Conservation (phyloP, 768 basidiomycete species). For the Tricholoma flavovirens region DNA sequence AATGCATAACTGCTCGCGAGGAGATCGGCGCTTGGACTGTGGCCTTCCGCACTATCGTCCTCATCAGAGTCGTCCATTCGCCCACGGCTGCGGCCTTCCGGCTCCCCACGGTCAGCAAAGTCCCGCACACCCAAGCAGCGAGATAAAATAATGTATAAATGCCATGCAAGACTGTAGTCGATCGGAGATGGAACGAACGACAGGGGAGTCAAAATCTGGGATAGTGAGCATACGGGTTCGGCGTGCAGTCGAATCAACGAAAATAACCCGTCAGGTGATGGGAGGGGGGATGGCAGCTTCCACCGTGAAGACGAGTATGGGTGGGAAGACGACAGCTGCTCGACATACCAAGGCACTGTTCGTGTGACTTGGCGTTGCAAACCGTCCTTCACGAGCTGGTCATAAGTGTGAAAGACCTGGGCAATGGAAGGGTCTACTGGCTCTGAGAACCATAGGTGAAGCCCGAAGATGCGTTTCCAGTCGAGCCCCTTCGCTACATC, state of each 20-base stretch:
- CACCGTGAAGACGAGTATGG: constrained; percentile 23
- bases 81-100: constrained; percentile 24
- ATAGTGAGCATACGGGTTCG: constrained; percentile 65
- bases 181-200: constrained; percentile 70
- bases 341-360: constrained; percentile 54
- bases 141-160: constrained; percentile 84
- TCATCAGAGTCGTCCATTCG: constrained; percentile 28
- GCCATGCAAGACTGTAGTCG: constrained; percentile 89
- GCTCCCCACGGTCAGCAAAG: constrained; percentile 73
- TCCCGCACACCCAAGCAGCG: constrained; percentile 79
- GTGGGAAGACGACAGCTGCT: constrained; percentile 6
- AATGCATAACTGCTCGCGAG: constrained; percentile 81
- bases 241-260: constrained; percentile 75
- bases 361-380: constrained; percentile 36
- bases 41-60: constrained; percentile 56
- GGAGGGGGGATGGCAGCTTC: constrained; percentile 37
- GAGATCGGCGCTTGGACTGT: constrained; percentile 78
- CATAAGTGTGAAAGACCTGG: constrained; percentile 63
- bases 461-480: constrained; percentile 91
- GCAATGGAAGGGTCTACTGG: constrained; percentile 65
- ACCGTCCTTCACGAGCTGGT: constrained; percentile 32
- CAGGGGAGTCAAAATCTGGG: constrained; percentile 60
- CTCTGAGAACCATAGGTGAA: constrained; percentile 85
- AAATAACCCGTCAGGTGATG: constrained; percentile 69
- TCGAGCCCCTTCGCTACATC: constrained; percentile 70